Conservation (phyloP, 169 alveolate species). For the Amoebophrya sp. region DNA sequence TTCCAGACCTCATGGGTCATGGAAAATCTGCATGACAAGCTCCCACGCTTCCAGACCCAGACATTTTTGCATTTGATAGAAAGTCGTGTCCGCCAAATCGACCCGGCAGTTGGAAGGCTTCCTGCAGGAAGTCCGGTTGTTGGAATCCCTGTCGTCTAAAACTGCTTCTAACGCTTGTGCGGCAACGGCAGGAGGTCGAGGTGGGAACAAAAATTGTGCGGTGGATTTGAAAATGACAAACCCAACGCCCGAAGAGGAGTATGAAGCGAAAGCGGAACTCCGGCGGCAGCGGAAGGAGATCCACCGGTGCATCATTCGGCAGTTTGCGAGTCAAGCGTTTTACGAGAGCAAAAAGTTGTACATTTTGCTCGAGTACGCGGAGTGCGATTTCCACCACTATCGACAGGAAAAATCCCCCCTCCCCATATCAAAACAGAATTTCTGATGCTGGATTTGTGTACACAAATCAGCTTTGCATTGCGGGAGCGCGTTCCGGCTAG, state of each 20-base stretch:
- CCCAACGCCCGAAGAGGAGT: neutral
- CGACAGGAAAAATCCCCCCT: neutral
- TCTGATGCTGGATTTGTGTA: too few relatives aligned
- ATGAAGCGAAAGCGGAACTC: neutral
- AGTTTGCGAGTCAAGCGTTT: neutral
- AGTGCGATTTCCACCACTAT: neutral
- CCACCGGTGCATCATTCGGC: neutral
- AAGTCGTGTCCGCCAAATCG: neutral
- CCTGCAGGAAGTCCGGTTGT: neutral
- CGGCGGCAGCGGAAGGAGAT: neutral
- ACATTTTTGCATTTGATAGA: too few relatives aligned
- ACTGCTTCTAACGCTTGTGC: too few relatives aligned
- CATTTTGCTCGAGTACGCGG: neutral
- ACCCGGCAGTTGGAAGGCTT: neutral
- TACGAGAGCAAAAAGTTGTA: neutral
- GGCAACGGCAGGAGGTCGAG: too few relatives aligned
- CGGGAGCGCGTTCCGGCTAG: too few relatives aligned
- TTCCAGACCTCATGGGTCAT: too few relatives aligned
- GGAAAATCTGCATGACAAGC: too few relatives aligned
- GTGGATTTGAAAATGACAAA: neutral
- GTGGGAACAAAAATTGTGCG: too few relatives aligned
- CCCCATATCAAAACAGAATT: too few relatives aligned
- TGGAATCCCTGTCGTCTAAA: neutral
- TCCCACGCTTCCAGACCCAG: too few relatives aligned
- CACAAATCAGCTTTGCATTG: too few relatives aligned